phyloP scores from a whole-genome alignment of 2,329 filamentous ascomycete genomes.

The Pseudocercospora macadamiae region DNA sequence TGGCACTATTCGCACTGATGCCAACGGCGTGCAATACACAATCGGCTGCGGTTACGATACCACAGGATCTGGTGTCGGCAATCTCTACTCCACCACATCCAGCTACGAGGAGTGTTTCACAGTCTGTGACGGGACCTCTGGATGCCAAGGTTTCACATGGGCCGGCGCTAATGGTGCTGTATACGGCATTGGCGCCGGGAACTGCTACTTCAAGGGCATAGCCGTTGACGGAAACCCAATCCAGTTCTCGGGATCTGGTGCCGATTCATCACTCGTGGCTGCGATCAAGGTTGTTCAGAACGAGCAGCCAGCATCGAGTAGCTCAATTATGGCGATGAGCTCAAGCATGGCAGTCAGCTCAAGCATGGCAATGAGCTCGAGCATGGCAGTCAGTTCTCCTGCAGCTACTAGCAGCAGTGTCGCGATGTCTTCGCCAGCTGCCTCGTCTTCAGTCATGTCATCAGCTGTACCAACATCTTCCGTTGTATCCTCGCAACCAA shows the following conservation, averaged over 20 bases:
- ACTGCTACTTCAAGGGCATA: slow-evolving; percentile 16
- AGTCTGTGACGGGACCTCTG: not conserved
- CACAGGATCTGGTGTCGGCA: slow-evolving; percentile 2
- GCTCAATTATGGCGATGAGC: too few relatives aligned
- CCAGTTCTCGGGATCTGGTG: not conserved
- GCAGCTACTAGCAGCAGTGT: not conserved
- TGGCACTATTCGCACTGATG: not conserved
- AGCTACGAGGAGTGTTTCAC: slow-evolving; percentile 9
- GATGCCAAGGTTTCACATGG: slow-evolving; percentile 14
- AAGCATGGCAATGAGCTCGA: too few relatives aligned
- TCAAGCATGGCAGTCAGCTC: not conserved
- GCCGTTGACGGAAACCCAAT: slow-evolving; percentile 2
- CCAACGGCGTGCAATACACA: slow-evolving; percentile 9
- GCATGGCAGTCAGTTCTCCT: not conserved
- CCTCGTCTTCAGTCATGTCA: not conserved
- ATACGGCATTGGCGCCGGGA: slow-evolving; percentile 11
- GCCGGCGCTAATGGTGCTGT: slow-evolving; percentile 3
- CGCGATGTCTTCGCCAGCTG: not conserved
- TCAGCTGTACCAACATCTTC: not conserved
- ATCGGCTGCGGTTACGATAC: slow-evolving; percentile 13
- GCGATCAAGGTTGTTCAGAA: slow-evolving; percentile 2
- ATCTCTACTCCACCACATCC: not conserved
- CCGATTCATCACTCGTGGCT: not conserved
- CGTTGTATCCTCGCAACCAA: not conserved
- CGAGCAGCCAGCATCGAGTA: not conserved